Conservation (phyloP, 345 rosid species). For the Lumnitzera littorea region DNA sequence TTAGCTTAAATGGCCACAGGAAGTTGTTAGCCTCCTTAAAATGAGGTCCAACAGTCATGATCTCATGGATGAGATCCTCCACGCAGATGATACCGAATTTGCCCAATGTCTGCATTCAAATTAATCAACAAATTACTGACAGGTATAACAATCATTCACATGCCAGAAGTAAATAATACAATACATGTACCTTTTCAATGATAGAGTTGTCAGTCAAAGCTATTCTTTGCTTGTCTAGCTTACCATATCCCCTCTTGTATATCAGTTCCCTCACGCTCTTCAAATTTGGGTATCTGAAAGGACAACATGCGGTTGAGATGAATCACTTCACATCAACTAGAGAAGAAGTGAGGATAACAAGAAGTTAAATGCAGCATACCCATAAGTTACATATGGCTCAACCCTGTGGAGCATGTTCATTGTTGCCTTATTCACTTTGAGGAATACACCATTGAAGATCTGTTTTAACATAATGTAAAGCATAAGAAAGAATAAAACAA, state of each 20-base stretch:
- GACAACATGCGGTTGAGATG: not conserved
- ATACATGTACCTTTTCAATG: slow-evolving; percentile 39
- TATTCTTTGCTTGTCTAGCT: slow-evolving; percentile 55
- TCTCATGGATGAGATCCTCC: slow-evolving; percentile 85
- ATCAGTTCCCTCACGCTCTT: slow-evolving; percentile 74
- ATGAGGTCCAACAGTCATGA: slow-evolving; percentile 78
- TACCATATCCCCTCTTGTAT: slow-evolving; percentile 77
- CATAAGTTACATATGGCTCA: slow-evolving; percentile 80
- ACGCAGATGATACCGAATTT: slow-evolving; percentile 57
- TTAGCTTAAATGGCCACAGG: slow-evolving; percentile 76
- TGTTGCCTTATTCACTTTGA: slow-evolving; percentile 64
- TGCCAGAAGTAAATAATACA: not conserved
- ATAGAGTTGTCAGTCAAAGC: slow-evolving; percentile 64
- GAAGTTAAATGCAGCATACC: slow-evolving; percentile 25
- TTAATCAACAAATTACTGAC: not conserved
- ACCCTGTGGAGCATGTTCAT: slow-evolving; percentile 77
- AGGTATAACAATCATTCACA: not conserved
- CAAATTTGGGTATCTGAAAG: slow-evolving; percentile 61
- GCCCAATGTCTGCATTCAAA: slow-evolving; percentile 40
- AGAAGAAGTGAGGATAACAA: not conserved
- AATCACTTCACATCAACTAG: too few species aligned
- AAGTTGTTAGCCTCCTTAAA: slow-evolving; percentile 85
- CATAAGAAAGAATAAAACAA: too few species aligned
- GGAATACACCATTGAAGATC: slow-evolving; percentile 88
- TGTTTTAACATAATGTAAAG: slow-evolving; percentile 10